Evolutionary conservation across 768 basidiomycete species (phyloP), one percentile per base, ranked within the genome.

Genomic region (Cystofilobasidium ferigula): DNA sequence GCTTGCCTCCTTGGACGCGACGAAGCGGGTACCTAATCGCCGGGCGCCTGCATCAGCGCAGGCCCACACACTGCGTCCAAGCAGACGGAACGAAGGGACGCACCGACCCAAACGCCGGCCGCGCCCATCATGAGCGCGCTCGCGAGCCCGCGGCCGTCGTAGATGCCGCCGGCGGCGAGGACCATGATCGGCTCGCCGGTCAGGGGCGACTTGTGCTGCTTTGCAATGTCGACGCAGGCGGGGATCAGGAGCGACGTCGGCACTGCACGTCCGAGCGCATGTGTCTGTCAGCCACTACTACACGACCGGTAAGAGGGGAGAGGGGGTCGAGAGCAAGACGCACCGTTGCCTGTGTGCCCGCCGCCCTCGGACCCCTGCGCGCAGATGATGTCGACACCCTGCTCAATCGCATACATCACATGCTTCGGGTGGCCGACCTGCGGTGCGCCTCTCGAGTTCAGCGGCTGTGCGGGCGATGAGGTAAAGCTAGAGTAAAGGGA

Each of bases 331-430:
- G 34, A n/a, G 57, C 7, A 38, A 26, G 30, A 36, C n/a, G 7
- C 12, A 58, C 57, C 83, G 69, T 88, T 85, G 28, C 92, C 92
- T 0, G 92, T 94, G 79, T 91, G 89, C 18, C 88, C 88, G 61
- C 90, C 89, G 42, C 88, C 92, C 77, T 95, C 92, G 26, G 70
- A 56, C 36, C 74, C 73, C 63, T 74, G 91, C 4, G 90, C 90
- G 72, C 92, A 95, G 73, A 97, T 93, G 68, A 97, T 79, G 72
- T 97, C 92, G 36, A 89, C 87, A 40, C 92, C 93, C 40, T 80
- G 85, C 3, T 81, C 87, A 36, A 94, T 67, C 26, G 74, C 74
- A 62, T 75, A 74, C 51, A 59, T 36, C 32, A 74, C 74, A 58
- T 78, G 77, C 80, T 91, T 94, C 16, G 91, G 90, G 73, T 91